phyloP scores from a whole-genome alignment of 106 monocot species.

The Narthecium ossifragum region DNA sequence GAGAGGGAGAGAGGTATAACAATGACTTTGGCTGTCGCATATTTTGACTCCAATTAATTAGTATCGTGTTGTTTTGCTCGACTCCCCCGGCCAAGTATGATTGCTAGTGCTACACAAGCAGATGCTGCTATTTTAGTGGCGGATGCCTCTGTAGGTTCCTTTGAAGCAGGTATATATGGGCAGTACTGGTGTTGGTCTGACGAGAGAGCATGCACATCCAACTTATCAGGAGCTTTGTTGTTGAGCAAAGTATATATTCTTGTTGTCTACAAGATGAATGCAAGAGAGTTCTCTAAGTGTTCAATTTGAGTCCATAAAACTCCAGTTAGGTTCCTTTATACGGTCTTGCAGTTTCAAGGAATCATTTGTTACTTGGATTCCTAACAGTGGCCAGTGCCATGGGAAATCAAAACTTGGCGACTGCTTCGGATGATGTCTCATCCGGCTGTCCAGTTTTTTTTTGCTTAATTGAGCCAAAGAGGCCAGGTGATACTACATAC shows the following conservation, averaged over 20 bases:
- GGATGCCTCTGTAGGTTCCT: conserved; percentile 68
- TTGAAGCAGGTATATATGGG: conserved; percentile 85
- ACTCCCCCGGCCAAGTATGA: conserved; percentile 89
- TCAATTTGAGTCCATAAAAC: conserved; percentile 65
- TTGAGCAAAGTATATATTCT: conserved; percentile 78
- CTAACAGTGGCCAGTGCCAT: conserved; percentile 76
- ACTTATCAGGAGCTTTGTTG: conserved; percentile 89
- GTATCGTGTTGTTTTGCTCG: conserved; percentile 78
- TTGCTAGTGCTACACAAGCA: conserved; percentile 74
- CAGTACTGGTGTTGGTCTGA: conserved; percentile 68
- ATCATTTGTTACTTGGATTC: conserved; percentile 60
- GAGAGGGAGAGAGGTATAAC: conserved; percentile 95
- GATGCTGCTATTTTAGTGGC: conserved; percentile 87
- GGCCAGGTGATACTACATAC: too few relatives aligned
- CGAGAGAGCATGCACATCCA: conserved; percentile 95
- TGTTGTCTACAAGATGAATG: conserved; percentile 87
- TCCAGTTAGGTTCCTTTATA: conserved; percentile 55
- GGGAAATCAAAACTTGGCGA: conserved; percentile 76
- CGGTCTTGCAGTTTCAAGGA: conserved; percentile 83
- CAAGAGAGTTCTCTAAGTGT: conserved; percentile 64
- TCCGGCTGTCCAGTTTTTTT: too few relatives aligned
- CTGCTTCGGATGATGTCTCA: conserved; percentile 41
- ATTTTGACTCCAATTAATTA: conserved; percentile 59
- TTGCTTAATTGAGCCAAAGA: too few relatives aligned
- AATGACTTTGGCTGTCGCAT: conserved; percentile 79